These are phyloP conservation scores for Aurifilum marmelostoma DNA, from an alignment of 2,329 filamentous ascomycete species.

Conservation along the genomic window DNA sequence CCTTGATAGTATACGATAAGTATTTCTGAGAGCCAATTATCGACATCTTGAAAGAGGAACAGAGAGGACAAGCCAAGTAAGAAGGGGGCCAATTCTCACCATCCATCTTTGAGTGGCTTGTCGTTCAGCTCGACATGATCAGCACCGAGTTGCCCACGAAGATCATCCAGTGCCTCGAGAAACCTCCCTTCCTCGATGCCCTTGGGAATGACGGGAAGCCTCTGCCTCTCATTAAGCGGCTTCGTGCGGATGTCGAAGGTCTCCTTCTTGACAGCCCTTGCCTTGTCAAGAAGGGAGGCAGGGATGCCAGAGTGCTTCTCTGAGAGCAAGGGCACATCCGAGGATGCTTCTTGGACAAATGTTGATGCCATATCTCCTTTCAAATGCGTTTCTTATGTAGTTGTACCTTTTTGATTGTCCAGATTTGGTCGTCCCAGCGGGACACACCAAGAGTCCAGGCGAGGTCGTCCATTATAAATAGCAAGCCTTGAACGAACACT, in stretches of 20 bases:
- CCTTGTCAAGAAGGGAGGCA: conserved; percentile 42
- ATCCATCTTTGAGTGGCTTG: conserved; percentile 45
- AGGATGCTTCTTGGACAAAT: conserved; percentile 33
- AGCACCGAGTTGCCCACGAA: conserved; percentile 39
- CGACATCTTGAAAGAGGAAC: too few species aligned
- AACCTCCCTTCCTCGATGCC: conserved; percentile 40
- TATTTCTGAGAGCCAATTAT: neutral
- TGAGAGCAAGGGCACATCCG: conserved; percentile 40
- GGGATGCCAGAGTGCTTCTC: conserved; percentile 46
- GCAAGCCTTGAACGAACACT: neutral
- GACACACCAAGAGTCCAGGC: neutral
- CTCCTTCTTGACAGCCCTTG: conserved; percentile 39
- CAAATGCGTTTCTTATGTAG: neutral
- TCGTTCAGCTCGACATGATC: conserved; percentile 47
- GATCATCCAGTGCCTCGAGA: conserved; percentile 38
- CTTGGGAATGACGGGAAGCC: conserved; percentile 43
- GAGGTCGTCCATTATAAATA: neutral
- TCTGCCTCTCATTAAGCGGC: conserved; percentile 34
- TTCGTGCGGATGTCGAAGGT: conserved; percentile 42
- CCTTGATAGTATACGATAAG: neutral
- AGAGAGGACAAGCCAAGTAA: too few species aligned
- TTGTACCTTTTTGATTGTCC: neutral
- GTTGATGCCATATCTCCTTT: conserved; percentile 15
- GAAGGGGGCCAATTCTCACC: conserved; percentile 35
- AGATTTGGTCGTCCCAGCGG: neutral